These are phyloP conservation scores for Elongisporangium undulatum DNA, from an alignment of 352 stramenopile genomes.

Conservation along the genomic window DNA sequence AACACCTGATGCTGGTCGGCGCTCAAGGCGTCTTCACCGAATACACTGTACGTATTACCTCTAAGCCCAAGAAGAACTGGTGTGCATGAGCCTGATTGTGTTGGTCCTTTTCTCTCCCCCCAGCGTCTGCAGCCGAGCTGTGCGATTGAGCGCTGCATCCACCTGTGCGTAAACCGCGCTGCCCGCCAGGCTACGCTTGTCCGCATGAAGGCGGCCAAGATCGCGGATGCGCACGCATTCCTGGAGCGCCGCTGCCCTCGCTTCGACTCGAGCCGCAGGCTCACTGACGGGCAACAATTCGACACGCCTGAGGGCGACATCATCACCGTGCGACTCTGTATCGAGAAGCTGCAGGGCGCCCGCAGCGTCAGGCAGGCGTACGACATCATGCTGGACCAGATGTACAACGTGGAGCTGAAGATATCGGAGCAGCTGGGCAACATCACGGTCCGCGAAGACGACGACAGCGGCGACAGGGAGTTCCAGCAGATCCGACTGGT, in stretches of 20 bases:
- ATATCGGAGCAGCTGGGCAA: slow-evolving; percentile 38
- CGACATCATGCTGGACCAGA: slow-evolving; percentile 27
- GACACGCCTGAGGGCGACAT: slow-evolving; percentile 28
- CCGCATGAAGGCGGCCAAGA: slow-evolving; percentile 13
- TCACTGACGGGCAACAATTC: slow-evolving; percentile 28
- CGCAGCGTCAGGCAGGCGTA: slow-evolving; percentile 29
- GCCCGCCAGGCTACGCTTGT: slow-evolving; percentile 22
- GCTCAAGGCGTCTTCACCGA: slow-evolving; percentile 21
- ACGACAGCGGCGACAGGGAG: slow-evolving; percentile 23
- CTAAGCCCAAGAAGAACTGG: neutral
- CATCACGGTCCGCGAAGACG: slow-evolving; percentile 39
- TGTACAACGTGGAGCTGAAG: slow-evolving; percentile 39
- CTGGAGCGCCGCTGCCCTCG: slow-evolving; percentile 17
- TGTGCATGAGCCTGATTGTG: slow-evolving; percentile 6
- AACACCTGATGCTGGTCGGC: slow-evolving; percentile 21
- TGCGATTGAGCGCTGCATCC: slow-evolving; percentile 29
- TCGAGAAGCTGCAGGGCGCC: slow-evolving; percentile 23
- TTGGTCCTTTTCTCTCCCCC: slow-evolving; percentile 3
- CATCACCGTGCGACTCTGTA: slow-evolving; percentile 19
- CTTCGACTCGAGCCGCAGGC: slow-evolving; percentile 21
- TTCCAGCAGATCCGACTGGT: slow-evolving; percentile 31
- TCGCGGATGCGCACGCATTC: slow-evolving; percentile 20
- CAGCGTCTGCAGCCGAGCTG: slow-evolving; percentile 21
- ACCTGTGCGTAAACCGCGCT: slow-evolving; percentile 13
- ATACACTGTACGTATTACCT: slow-evolving; percentile 8